Evolutionary conservation across 2,329 filamentous ascomycete genomes (phyloP).

Genomic region (Rutstroemia sydowiana): DNA sequence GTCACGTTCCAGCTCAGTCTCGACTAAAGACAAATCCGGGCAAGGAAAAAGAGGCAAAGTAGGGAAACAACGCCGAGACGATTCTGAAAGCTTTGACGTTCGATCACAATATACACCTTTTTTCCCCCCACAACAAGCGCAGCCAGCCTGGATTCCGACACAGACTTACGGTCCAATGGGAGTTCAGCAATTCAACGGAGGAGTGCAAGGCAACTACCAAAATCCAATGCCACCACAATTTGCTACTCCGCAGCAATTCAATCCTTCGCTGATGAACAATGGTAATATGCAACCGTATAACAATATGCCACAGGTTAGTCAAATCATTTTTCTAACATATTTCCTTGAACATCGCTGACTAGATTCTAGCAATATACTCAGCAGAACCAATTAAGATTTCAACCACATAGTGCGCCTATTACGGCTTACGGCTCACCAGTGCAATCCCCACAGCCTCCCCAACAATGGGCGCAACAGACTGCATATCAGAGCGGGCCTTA

Average conservation of each 20-base stretch:
- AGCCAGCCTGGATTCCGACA: slow-evolving; percentile 49
- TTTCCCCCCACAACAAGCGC: slow-evolving; percentile 48
- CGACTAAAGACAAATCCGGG: slow-evolving; percentile 68
- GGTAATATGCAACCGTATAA: slow-evolving; percentile 33
- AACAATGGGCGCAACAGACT: slow-evolving; percentile 27
- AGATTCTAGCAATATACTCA: slow-evolving; percentile 25
- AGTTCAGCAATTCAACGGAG: slow-evolving; percentile 40
- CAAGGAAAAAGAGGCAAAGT: slow-evolving; percentile 64
- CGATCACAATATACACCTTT: slow-evolving; percentile 63
- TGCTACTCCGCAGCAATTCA: slow-evolving; percentile 28
- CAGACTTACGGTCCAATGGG: slow-evolving; percentile 47
- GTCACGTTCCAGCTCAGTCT: slow-evolving; percentile 81
- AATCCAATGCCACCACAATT: slow-evolving; percentile 36
- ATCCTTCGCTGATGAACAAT: slow-evolving; percentile 27
- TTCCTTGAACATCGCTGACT: slow-evolving; percentile 9
- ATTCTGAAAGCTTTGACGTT: slow-evolving; percentile 59
- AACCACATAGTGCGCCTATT: slow-evolving; percentile 28
- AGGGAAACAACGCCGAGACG: slow-evolving; percentile 53
- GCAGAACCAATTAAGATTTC: slow-evolving; percentile 26
- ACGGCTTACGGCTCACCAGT: slow-evolving; percentile 28
- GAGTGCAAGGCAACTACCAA: slow-evolving; percentile 32
- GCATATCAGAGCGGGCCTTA: slow-evolving; percentile 25
- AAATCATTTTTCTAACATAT: background rate
- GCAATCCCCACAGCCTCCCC: slow-evolving; percentile 25
- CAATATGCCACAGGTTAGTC: slow-evolving; percentile 25